Evolutionary conservation across 345 rosid species (phyloP).

Genomic region (Draba incana): DNA sequence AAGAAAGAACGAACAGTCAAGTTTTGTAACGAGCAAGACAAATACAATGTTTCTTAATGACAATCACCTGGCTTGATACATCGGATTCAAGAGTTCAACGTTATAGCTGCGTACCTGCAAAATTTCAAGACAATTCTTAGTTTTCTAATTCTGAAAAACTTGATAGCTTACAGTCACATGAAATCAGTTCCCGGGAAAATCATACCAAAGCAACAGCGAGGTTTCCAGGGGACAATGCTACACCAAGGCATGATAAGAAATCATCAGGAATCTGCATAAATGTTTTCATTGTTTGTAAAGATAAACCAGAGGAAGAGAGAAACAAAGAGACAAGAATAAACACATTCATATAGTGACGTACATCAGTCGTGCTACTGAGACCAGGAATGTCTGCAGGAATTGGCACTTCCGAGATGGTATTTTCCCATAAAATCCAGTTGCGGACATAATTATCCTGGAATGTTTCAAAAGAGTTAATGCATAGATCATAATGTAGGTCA

Average conservation of each 20-base stretch:
- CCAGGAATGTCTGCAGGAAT: constrained; percentile 69
- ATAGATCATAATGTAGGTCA: constrained; percentile 19
- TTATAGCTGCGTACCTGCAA: constrained; percentile 85
- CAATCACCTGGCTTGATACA: constrained; percentile 84
- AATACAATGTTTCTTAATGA: constrained; percentile 3
- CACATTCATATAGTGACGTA: constrained; percentile 43
- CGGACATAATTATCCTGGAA: constrained; percentile 80
- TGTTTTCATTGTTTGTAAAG: constrained; percentile 30
- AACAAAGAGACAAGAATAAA: constrained; percentile 19
- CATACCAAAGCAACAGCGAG: constrained; percentile 81
- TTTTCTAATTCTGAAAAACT: constrained; percentile 1
- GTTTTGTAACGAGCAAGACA: constrained; percentile 14
- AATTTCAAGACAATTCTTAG: constrained; percentile 28
- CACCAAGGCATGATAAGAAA: constrained; percentile 78
- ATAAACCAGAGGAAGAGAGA: constrained; percentile 18
- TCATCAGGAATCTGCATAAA: constrained; percentile 77
- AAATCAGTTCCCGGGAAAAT: constrained; percentile 21
- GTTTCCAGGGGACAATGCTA: constrained; percentile 83
- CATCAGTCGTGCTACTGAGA: constrained; percentile 64
- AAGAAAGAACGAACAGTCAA: constrained; percentile 12
- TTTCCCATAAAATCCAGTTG: constrained; percentile 64
- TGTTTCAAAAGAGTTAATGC: constrained; percentile 27
- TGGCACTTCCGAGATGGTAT: constrained; percentile 60
- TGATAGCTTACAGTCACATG: constrained; percentile 17
- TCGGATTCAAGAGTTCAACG: constrained; percentile 66